phyloP scores from a whole-genome alignment of 805 yeast genomes.

The Yamadazyma paraphyllophila region DNA sequence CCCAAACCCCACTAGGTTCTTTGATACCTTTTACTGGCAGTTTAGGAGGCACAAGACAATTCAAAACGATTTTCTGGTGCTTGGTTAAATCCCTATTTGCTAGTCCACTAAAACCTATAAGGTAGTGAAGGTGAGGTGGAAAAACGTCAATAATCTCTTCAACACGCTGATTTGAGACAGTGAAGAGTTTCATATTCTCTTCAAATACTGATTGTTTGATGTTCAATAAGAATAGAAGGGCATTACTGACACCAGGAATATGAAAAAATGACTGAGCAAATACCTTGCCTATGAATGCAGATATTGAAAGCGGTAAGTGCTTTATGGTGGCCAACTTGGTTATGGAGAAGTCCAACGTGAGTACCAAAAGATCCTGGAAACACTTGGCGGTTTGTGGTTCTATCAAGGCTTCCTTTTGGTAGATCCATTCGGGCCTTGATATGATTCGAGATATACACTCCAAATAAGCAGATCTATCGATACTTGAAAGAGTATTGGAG shows the following conservation, averaged over 20 bases:
- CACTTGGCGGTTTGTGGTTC: slow-evolving; percentile 18
- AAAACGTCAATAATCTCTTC: slow-evolving; percentile 17
- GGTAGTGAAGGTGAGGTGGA: slow-evolving; percentile 29
- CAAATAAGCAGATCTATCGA: slow-evolving; percentile 51
- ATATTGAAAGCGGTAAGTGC: slow-evolving; percentile 50
- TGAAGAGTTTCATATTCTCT: slow-evolving; percentile 8
- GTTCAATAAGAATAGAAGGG: slow-evolving; percentile 54
- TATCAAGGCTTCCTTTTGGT: slow-evolving; percentile 16
- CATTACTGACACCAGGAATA: slow-evolving; percentile 55
- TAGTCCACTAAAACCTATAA: slow-evolving; percentile 32
- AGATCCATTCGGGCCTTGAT: slow-evolving; percentile 46
- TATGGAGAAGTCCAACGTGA: slow-evolving; percentile 54
- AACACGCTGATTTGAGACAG: background rate
- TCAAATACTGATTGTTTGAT: slow-evolving; percentile 49
- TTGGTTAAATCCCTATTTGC: slow-evolving; percentile 23
- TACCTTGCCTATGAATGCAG: slow-evolving; percentile 69
- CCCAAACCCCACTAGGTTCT: slow-evolving; percentile 64
- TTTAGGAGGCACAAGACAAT: slow-evolving; percentile 38
- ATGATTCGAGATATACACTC: slow-evolving; percentile 54
- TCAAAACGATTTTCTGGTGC: slow-evolving; percentile 25
- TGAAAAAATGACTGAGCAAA: slow-evolving; percentile 62
- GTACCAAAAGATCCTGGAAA: slow-evolving; percentile 39
- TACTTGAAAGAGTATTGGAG: slow-evolving; percentile 31
- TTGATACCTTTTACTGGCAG: slow-evolving; percentile 48
- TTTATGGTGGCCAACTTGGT: slow-evolving; percentile 46